Evolutionary conservation across 179 eudicot species (phyloP).

Genomic region (Beta corolliflora): DNA sequence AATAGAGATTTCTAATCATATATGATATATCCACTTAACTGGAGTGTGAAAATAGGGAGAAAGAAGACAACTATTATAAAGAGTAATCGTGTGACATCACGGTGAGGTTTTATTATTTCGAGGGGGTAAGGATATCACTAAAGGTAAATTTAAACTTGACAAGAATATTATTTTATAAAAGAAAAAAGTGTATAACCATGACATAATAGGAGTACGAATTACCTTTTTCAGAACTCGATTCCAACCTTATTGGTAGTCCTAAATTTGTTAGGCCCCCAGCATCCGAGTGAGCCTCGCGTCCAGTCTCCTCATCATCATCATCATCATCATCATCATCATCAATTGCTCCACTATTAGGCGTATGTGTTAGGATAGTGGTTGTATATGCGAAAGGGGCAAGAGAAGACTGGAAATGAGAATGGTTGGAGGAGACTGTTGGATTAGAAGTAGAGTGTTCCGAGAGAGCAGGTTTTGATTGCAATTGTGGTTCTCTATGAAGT

Average conservation of each 20-base stretch:
- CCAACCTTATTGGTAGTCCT: neutral
- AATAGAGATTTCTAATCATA: no score
- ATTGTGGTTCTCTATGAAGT: neutral
- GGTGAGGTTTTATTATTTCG: no score
- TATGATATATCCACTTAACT: no score
- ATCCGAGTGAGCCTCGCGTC: conserved; percentile 12
- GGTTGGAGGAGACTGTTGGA: conserved; percentile 31
- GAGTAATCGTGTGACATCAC: no score
- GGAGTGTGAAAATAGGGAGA: no score
- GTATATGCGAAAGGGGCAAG: neutral
- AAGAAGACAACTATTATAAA: no score
- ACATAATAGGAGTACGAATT: neutral
- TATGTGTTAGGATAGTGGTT: neutral
- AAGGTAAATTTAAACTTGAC: no score
- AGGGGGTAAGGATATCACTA: no score
- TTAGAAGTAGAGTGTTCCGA: conserved; percentile 39
- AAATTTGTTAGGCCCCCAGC: conserved; percentile 22
- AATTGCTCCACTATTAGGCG: neutral
- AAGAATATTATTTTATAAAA: no score
- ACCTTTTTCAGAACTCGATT: conserved; percentile 5
- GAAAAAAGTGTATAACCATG: neutral
- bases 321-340: neutral
- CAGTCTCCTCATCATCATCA: conserved; percentile 13
- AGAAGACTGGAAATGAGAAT: conserved; percentile 19
- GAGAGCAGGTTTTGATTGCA: conserved; percentile 30